Conservation (phyloP, 176 grass and related monocot species). For the Eremochloa ophiuroides region DNA sequence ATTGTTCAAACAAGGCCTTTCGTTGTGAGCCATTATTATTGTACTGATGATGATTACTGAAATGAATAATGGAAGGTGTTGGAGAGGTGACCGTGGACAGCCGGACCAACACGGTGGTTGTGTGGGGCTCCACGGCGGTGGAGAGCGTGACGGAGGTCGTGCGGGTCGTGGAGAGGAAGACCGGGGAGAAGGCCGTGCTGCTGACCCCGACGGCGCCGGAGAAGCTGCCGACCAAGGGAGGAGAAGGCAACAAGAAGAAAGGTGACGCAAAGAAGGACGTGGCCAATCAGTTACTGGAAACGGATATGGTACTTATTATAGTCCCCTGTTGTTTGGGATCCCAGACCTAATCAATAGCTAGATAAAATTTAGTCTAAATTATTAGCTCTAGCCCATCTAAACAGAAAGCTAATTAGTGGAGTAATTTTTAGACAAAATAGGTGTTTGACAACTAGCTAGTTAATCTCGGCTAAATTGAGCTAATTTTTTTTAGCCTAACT, state of each 20-base stretch:
- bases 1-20: too few species aligned
- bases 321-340: too few species aligned
- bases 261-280: neutral
- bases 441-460: too few species aligned
- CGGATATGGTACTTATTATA: conserved; percentile 13
- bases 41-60: neutral
- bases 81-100: conserved; percentile 49
- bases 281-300: neutral
- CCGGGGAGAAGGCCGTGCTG: conserved; percentile 44
- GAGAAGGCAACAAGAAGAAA: neutral
- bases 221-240: neutral
- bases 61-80: conserved; percentile 31
- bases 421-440: too few species aligned
- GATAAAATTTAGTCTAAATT: too few species aligned
- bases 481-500: too few species aligned
- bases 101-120: conserved; percentile 41
- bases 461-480: too few species aligned
- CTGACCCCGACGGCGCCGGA: conserved; percentile 31
- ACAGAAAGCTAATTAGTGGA: too few species aligned
- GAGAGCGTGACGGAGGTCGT: conserved; percentile 37
- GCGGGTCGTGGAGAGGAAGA: conserved; percentile 41
- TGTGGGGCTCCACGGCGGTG: conserved; percentile 34
- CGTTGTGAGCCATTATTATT: neutral
- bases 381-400: too few species aligned
- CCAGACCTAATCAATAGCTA: too few species aligned